These are phyloP conservation scores for Nicotiana otophora DNA, from an alignment of 257 asterid genomes.

Conservation along the genomic window DNA sequence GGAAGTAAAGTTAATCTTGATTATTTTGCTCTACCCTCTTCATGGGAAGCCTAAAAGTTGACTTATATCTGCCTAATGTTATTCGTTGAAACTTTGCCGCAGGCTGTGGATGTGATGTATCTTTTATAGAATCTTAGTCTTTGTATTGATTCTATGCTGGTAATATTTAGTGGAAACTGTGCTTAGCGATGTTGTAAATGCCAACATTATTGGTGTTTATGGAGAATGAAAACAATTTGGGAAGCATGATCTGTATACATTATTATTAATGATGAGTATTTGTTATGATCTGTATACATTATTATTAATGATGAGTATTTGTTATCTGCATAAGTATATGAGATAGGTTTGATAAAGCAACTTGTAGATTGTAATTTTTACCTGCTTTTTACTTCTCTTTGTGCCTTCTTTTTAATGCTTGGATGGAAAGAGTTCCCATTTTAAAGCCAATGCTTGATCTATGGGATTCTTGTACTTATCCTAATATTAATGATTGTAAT, in stretches of 20 bases:
- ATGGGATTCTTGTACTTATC: background rate
- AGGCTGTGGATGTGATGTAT: background rate
- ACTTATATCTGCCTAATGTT: background rate
- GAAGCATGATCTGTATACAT: background rate
- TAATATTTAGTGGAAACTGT: background rate
- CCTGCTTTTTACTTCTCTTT: background rate
- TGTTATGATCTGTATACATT: background rate
- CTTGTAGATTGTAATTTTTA: background rate
- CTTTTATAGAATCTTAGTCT: background rate
- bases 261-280: background rate
- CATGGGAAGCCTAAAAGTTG: background rate
- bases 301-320: background rate
- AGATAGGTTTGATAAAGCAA: background rate
- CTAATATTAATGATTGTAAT: background rate
- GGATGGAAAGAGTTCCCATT: background rate
- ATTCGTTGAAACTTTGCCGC: background rate
- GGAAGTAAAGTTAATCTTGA: background rate
- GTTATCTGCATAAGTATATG: background rate
- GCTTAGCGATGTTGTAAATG: background rate
- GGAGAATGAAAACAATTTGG: background rate
- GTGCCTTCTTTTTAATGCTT: background rate
- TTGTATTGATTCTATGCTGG: background rate
- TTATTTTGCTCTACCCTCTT: background rate
- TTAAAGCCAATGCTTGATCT: background rate
- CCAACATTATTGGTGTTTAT: background rate